These are phyloP conservation scores for Ceratocystis cubensis DNA, from an alignment of 2,329 filamentous ascomycete genomes.

Conservation along the genomic window DNA sequence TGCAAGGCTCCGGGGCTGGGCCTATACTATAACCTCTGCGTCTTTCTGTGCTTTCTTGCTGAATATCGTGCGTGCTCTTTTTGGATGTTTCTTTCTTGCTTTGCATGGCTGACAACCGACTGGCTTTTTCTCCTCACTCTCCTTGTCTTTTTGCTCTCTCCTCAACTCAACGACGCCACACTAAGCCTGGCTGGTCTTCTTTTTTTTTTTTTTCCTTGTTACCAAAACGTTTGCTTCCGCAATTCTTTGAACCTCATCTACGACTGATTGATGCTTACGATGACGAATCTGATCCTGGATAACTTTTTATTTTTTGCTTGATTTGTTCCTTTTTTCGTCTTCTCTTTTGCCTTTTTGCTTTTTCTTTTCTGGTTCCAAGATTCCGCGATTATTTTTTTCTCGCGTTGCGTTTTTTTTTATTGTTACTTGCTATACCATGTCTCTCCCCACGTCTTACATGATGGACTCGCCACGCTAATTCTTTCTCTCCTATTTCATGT, in stretches of 20 bases:
- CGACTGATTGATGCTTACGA: constrained; percentile 20
- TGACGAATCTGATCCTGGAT: constrained; percentile 17
- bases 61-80: neutral
- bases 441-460: constrained; percentile 1
- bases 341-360: neutral
- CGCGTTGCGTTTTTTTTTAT: constrained; percentile 9
- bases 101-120: neutral
- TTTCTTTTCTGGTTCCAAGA: neutral
- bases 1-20: too few species aligned
- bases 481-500: constrained; percentile 8
- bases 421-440: constrained; percentile 9
- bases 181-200: neutral
- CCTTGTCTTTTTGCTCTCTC: neutral
- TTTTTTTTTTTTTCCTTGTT: neutral
- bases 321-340: neutral
- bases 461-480: constrained; percentile 19
- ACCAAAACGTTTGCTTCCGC: constrained; percentile 5
- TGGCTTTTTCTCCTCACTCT: neutral
- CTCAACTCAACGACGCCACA: neutral
- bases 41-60: constrained; percentile 8
- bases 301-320: too few species aligned
- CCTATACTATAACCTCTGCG: neutral
- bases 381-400: neutral
- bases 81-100: too few species aligned
- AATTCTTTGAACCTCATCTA: constrained; percentile 19